Percentiles rank a stretch among this genome's conserved stretches.
phyloP scores from a whole-genome alignment of 2,329 filamentous ascomycete species.

The Trichoderma sp. region DNA sequence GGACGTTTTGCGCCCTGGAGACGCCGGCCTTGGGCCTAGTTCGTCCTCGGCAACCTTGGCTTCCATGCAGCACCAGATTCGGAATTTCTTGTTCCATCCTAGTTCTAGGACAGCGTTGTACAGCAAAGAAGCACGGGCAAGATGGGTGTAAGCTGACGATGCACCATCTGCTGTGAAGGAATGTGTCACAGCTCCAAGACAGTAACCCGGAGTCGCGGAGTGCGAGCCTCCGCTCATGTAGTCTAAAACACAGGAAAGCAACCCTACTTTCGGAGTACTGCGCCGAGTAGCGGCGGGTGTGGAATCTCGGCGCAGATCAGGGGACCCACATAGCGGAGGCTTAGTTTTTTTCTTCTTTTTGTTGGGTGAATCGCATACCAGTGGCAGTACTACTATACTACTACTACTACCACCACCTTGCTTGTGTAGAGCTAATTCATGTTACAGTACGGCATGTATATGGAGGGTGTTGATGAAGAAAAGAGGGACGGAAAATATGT shows the following conservation, averaged over 20 bases:
- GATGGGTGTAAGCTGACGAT: neutral
- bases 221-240: neutral
- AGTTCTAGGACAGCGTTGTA: neutral
- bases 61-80: neutral
- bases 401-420: too few relatives aligned
- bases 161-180: neutral
- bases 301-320: neutral
- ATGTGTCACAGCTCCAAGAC: neutral
- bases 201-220: neutral
- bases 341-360: neutral
- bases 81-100: neutral
- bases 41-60: neutral
- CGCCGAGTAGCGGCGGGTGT: neutral
- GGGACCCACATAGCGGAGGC: neutral
- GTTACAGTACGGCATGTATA: neutral
- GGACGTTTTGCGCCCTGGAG: neutral
- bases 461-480: neutral
- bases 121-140: neutral
- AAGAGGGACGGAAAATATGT: neutral
- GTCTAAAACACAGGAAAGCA: neutral
- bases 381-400: too few relatives aligned
- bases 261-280: too few relatives aligned
- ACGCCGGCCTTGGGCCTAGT: neutral
- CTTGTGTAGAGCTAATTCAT: neutral
- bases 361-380: constrained; percentile 6